Percentiles rank a stretch among this genome's conserved stretches.
Conservation (phyloP, 2,329 filamentous ascomycete genomes). For the Sphaerulina populicola region DNA sequence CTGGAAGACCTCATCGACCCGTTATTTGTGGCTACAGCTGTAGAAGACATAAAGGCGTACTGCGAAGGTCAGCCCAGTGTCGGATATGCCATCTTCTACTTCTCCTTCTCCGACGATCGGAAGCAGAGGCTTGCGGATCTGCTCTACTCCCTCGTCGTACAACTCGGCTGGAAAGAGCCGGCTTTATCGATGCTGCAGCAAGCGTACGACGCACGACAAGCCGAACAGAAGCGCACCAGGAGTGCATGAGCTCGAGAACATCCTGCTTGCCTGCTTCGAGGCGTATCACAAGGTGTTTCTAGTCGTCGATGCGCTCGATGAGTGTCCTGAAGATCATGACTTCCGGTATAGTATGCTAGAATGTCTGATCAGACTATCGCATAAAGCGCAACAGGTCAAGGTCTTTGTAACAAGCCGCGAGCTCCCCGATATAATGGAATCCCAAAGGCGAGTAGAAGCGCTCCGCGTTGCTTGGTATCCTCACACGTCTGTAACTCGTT, state of each 20-base stretch:
- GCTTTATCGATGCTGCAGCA: conserved; percentile 16
- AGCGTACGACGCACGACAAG: conserved; percentile 13
- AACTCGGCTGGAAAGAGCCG: conserved; percentile 15
- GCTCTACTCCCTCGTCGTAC: conserved; percentile 16
- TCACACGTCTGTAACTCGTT: too few relatives aligned
- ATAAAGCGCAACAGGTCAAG: conserved; percentile 11
- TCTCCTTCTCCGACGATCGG: conserved; percentile 13
- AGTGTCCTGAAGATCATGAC: conserved; percentile 23
- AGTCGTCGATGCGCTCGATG: conserved; percentile 32
- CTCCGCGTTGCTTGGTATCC: too few relatives aligned
- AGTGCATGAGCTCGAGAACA: conserved; percentile 16
- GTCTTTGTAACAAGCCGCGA: conserved; percentile 21
- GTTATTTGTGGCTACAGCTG: conserved; percentile 19
- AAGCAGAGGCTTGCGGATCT: conserved; percentile 16
- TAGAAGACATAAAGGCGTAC: conserved; percentile 14
- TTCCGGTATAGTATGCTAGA: conserved; percentile 10
- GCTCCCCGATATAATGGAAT: conserved; percentile 12
- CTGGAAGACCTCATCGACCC: conserved; percentile 16
- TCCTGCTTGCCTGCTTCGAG: conserved; percentile 13
- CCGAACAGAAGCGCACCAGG: conserved; percentile 3
- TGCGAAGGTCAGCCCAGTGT: conserved; percentile 1
- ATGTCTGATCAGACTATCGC: conserved; percentile 11
- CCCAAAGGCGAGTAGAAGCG: too few relatives aligned
- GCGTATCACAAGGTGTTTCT: conserved; percentile 24
- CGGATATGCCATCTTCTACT: conserved; percentile 15